phyloP scores from a whole-genome alignment of 1,284 basidiomycete genomes.

The Ganoderma leucocontextum region DNA sequence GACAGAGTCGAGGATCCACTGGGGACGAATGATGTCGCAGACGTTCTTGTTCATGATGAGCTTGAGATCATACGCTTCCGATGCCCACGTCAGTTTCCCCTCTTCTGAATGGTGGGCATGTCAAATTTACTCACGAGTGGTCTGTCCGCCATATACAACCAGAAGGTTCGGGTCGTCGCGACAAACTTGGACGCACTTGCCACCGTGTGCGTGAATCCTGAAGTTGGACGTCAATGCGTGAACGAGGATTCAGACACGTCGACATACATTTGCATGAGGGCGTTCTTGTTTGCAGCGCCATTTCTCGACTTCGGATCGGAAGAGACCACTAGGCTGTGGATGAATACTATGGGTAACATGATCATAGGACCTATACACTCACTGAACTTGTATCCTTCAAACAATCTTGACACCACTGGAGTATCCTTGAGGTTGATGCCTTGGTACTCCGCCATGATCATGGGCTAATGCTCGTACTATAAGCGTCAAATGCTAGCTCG shows the following conservation, averaged over 20 bases:
- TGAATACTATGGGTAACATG: neutral
- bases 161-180: slow-evolving; percentile 55
- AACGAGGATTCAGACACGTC: neutral
- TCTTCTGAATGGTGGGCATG: neutral
- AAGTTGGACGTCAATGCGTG: neutral
- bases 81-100: neutral
- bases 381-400: slow-evolving; percentile 84
- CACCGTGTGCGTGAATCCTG: slow-evolving; percentile 83
- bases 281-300: slow-evolving; percentile 71
- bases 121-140: slow-evolving; percentile 58
- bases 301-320: slow-evolving; percentile 79
- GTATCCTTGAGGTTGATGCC: slow-evolving; percentile 70
- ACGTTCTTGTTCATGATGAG: slow-evolving; percentile 68
- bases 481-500: neutral
- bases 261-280: slow-evolving; percentile 69
- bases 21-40: slow-evolving; percentile 78
- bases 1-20: slow-evolving; percentile 86
- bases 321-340: slow-evolving; percentile 64
- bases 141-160: slow-evolving; percentile 72
- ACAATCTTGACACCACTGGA: slow-evolving; percentile 67
- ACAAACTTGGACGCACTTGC: slow-evolving; percentile 72
- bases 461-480: slow-evolving; percentile 50
- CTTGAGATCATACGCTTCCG: slow-evolving; percentile 71
- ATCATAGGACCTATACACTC: slow-evolving; percentile 39
- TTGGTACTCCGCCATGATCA: slow-evolving; percentile 69